Evolutionary conservation across 441 rosid genomes (phyloP).

Genomic region (Euphorbia celastroides): DNA sequence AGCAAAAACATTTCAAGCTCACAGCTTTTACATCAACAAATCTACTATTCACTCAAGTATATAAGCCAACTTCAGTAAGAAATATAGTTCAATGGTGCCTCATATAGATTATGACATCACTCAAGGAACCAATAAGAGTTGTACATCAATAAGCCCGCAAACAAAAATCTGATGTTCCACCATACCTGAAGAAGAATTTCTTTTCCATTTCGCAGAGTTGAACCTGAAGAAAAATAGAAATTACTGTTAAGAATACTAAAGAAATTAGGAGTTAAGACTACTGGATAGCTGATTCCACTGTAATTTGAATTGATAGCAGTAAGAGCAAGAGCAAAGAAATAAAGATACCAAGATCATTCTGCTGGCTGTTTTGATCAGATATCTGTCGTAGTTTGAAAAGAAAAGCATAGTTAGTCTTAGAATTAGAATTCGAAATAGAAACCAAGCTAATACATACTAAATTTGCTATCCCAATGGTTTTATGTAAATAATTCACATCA

Average conservation of each 20-base stretch:
- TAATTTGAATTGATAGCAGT: neutral
- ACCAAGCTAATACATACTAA: neutral
- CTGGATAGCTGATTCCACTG: neutral
- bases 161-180: neutral
- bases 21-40: neutral
- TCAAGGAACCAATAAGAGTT: neutral
- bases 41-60: neutral
- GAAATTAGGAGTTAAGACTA: neutral
- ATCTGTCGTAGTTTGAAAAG: conserved; percentile 21
- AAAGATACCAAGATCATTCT: conserved; percentile 52
- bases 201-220: conserved; percentile 50
- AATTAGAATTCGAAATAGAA: neutral
- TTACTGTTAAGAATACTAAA: neutral
- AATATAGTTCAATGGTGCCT: neutral
- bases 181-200: conserved; percentile 81
- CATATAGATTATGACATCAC: neutral
- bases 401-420: neutral
- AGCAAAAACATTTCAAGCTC: neutral
- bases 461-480: neutral
- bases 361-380: conserved; percentile 42
- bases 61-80: conserved; percentile 7
- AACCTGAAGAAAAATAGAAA: conserved; percentile 37
- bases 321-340: conserved; percentile 1
- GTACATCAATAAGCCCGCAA: neutral
- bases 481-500: neutral